A percentile compares a stretch with the other conserved stretches of the same genome.
Evolutionary conservation across 768 basidiomycete genomes (phyloP).

Genomic region (Macrolepiota fuliginosa): DNA sequence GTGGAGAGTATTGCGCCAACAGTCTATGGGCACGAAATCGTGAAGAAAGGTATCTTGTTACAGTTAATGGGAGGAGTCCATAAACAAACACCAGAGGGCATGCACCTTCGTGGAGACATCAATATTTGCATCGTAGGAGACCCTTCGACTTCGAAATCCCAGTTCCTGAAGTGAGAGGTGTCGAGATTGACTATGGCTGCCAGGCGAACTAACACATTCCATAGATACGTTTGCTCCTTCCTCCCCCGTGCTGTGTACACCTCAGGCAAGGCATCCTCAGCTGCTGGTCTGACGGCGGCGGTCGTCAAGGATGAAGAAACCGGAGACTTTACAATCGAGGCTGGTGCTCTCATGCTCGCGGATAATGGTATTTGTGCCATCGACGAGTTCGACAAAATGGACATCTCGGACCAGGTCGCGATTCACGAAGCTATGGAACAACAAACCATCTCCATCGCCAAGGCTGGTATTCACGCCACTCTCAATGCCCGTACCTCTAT

Average conservation of each 20-base stretch:
- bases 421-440: conserved; percentile 99
- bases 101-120: conserved; percentile 97
- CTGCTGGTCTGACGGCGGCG: conserved; percentile 97
- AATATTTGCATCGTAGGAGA: conserved; percentile 99
- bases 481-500: conserved; percentile 97
- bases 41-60: conserved; percentile 94
- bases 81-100: conserved; percentile 94
- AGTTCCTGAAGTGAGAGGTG: conserved; percentile 86
- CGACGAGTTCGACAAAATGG: conserved; percentile 99
- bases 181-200: neutral
- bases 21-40: conserved; percentile 98
- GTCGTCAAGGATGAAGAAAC: conserved; percentile 99
- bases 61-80: conserved; percentile 99
- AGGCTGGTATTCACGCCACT: conserved; percentile 98
- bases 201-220: conserved; percentile 1
- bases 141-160: conserved; percentile 96
- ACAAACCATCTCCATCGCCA: conserved; percentile 98
- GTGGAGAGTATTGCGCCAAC: conserved; percentile 97
- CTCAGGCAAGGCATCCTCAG: conserved; percentile 98
- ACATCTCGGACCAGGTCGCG: conserved; percentile 95
- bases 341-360: conserved; percentile 97
- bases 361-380: conserved; percentile 99
- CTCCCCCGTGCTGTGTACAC: conserved; percentile 97
- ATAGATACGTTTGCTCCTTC: conserved; percentile 96
- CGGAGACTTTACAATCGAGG: conserved; percentile 99